Base-by-base conservation (phyloP, 495 filamentous ascomycete genomes). In the Daldinia decipiens region DNA sequence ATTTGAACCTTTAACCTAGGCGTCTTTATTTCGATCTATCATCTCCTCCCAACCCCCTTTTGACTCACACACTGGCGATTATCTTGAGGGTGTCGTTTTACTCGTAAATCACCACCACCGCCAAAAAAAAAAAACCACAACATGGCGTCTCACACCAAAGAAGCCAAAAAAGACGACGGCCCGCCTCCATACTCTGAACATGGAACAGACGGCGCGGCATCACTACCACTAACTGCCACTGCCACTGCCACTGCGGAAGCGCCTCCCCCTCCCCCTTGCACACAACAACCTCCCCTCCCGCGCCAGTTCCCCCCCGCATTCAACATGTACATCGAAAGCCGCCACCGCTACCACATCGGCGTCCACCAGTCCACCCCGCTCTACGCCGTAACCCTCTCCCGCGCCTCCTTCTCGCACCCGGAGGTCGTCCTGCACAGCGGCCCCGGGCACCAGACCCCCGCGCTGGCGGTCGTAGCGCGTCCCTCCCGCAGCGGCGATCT, bases 241-340 rank as follows among this genome's bases (percentile, higher is more conserved):
- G 4, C 24, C 24, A n/a, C 65, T 26, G 5, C 45, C 1, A 11
- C n/a, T 11, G 4, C 24, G 1, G 6, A 21, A 26, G 4, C 45
- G 21, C 45, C 45, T 12, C 43, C 45, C 7, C 43, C 43, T 47
- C 43, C 43, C 19, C 43, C 43, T 24, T 47, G 13, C 43, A 24
- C 43, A 24, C 43, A 47, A 47, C 43, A 19, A 45, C 7, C 24
- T 4, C 43, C 19, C 6, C 32, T 15, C 61, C 24, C 17, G 4
- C 68, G 67, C 19, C 73, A 65, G 32, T 78, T 79, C 67, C 77
- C 77, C 15, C 47, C 52, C 4, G 13, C 51, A 4, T 79, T 78
- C 71, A 67, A 47, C 65, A 4, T 79, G 55, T 78, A 79, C 62
- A 9, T 4, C 13, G 59, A 26, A 6, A 36, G 52, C 38, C n/a